Percentiles rank a stretch among this genome's conserved stretches.
Conservation (phyloP, 148 eudicot species). For the Persicaria tinctoria region DNA sequence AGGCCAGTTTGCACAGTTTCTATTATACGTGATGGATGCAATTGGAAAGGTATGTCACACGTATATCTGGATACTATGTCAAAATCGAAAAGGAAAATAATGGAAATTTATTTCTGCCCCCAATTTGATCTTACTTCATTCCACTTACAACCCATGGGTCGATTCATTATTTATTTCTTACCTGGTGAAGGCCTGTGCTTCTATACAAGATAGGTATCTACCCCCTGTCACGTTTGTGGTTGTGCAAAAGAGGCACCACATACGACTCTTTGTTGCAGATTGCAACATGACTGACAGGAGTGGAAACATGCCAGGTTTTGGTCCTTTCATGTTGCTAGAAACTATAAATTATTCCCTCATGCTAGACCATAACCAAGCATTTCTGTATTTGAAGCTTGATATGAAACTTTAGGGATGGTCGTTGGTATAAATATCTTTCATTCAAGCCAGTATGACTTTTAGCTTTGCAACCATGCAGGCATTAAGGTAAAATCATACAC, state of each 20-base stretch:
- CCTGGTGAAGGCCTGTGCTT: constrained; percentile 55
- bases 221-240: constrained; percentile 83
- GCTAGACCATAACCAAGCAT: not conserved
- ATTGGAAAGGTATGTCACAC: constrained; percentile 52
- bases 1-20: constrained; percentile 70
- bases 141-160: not conserved
- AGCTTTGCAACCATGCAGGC: constrained; percentile 89
- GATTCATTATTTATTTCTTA: not conserved
- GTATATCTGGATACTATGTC: not conserved
- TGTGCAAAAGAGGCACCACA: constrained; percentile 92
- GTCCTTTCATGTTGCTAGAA: not conserved
- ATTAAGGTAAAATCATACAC: constrained; percentile 61
- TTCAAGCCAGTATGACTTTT: constrained; percentile 81
- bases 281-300: constrained; percentile 46
- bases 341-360: no score
- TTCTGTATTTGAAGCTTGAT: not conserved
- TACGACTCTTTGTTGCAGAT: constrained; percentile 66
- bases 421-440: constrained; percentile 88
- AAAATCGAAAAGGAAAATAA: not conserved
- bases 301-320: constrained; percentile 84
- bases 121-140: not conserved
- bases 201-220: constrained; percentile 43
- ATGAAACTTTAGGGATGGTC: constrained; percentile 46
- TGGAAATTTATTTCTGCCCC: not conserved
- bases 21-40: constrained; percentile 65